These are phyloP conservation scores for Ganoderma resinaceum DNA, from an alignment of 1,284 basidiomycete species.

Conservation along the genomic window DNA sequence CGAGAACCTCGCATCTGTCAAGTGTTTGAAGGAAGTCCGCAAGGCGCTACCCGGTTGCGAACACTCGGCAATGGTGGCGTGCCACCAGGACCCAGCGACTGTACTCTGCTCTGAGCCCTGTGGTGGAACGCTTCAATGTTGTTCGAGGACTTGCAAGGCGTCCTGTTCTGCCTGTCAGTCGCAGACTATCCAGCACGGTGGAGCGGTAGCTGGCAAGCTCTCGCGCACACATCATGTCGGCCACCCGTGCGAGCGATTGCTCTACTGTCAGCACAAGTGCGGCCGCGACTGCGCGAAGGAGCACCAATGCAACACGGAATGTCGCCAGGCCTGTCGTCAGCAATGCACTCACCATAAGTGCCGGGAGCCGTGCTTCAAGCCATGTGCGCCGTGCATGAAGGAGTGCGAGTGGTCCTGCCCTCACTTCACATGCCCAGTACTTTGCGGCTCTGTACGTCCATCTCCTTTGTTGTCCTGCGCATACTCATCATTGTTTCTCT, in stretches of 20 bases:
- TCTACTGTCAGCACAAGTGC: conserved; percentile 70
- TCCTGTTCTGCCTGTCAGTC: conserved; percentile 59
- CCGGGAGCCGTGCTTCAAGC: conserved; percentile 58
- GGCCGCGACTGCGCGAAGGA: conserved; percentile 54
- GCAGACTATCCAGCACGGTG: conserved; percentile 21
- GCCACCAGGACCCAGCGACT: conserved; percentile 49
- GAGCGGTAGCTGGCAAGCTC: conserved; percentile 17
- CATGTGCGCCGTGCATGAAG: conserved; percentile 72
- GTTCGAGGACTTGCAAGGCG: conserved; percentile 57
- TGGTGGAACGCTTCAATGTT: conserved; percentile 55
- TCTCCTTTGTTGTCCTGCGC: not conserved
- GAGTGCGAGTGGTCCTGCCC: conserved; percentile 63
- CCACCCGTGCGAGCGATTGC: conserved; percentile 59
- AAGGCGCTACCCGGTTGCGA: conserved; percentile 66
- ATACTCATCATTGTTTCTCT: not conserved
- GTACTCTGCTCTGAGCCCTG: conserved; percentile 55
- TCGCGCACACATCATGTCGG: conserved; percentile 47
- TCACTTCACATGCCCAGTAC: conserved; percentile 64
- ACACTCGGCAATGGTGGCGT: conserved; percentile 54
- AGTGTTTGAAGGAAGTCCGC: conserved; percentile 52
- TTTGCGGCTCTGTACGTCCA: conserved; percentile 70
- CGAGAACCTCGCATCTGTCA: conserved; percentile 51
- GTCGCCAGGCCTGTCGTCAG: conserved; percentile 60
- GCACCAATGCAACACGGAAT: conserved; percentile 57
- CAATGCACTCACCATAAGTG: conserved; percentile 55